Percentiles rank a stretch among this genome's conserved stretches.
phyloP scores from a whole-genome alignment of 371 early-diverging fungal genomes.

The Capillidium heterosporum region DNA sequence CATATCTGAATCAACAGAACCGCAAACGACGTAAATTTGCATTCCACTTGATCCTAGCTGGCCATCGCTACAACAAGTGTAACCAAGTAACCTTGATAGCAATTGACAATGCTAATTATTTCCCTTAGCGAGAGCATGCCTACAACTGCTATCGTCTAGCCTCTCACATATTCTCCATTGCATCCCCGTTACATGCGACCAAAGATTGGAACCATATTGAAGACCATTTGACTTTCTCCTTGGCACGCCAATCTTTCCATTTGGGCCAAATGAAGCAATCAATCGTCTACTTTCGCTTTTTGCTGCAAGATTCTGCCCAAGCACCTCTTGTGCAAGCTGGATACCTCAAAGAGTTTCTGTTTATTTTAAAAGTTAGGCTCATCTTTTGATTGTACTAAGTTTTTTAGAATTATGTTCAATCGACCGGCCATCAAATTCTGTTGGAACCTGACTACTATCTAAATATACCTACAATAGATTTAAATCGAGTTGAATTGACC shows the following conservation, averaged over 20 bases:
- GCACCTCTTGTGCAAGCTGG: constrained; percentile 42
- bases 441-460: background rate
- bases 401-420: background rate
- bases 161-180: constrained; percentile 17
- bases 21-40: constrained; percentile 68
- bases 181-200: constrained; percentile 11
- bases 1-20: constrained; percentile 31
- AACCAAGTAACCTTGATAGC: constrained; percentile 19
- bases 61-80: constrained; percentile 58
- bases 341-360: constrained; percentile 57
- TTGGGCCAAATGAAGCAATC: constrained; percentile 34
- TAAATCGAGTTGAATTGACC: background rate
- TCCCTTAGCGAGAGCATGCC: constrained; percentile 44
- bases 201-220: constrained; percentile 61
- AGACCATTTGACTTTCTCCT: constrained; percentile 69
- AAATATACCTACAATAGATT: background rate
- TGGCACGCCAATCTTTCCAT: constrained; percentile 56
- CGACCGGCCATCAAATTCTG: background rate
- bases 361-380: constrained; percentile 39
- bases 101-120: background rate
- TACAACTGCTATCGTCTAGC: constrained; percentile 51
- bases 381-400: background rate
- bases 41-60: constrained; percentile 74
- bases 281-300: constrained; percentile 34
- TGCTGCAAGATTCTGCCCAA: constrained; percentile 45